Base-by-base conservation (phyloP, 2,329 filamentous ascomycete genomes). In the Acephala macrosclerotiorum region DNA sequence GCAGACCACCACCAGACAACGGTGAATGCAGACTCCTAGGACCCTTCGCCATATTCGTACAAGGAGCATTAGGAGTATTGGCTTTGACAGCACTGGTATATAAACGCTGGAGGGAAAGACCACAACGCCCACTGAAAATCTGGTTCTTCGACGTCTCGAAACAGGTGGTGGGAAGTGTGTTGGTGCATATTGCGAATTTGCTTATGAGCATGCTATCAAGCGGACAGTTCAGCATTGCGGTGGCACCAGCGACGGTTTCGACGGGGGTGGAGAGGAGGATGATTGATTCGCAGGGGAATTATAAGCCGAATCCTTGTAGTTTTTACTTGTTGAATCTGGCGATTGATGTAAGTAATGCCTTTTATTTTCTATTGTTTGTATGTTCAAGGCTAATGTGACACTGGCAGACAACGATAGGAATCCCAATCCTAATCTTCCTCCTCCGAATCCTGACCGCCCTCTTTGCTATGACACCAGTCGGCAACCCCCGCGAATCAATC, bases 101-200 rank as follows among this genome's bases (percentile, higher is more conserved):
- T 82, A 99, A 99, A 83, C 87, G 96, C 72, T 97, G 91, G 89
- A 88, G 92, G 70, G 96, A 99, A 80, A 86, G 92, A 64, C 95
- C 96, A 1, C 95, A 97, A 77, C 87, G 96, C 63, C 95, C 95
- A 0, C 76, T 98, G 75, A 97, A 96, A 84, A 94, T 99, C 71
- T 99, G 96, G 95, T 94, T 92, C 78, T 99, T 98, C 78, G 96
- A 99, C 77, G 96, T 90, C 26, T 97, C 93, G 36, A 99, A 99
- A 83, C 96, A 99, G 82, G 93, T 99, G 61, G 92, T 98, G 75
- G 96, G 96, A 25, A 96, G 94, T 35, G 90, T 94, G 55, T 85
- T 99, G 77, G 89, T 97, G 38, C 96, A 99, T 80, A 84, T 95
- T 53, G 92, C 94, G 72, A 99, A 99, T 77, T 85, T 99, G 61